These are phyloP conservation scores for Choanephora cucurbitarum DNA, from an alignment of 371 early-diverging fungal species.

Conservation along the genomic window DNA sequence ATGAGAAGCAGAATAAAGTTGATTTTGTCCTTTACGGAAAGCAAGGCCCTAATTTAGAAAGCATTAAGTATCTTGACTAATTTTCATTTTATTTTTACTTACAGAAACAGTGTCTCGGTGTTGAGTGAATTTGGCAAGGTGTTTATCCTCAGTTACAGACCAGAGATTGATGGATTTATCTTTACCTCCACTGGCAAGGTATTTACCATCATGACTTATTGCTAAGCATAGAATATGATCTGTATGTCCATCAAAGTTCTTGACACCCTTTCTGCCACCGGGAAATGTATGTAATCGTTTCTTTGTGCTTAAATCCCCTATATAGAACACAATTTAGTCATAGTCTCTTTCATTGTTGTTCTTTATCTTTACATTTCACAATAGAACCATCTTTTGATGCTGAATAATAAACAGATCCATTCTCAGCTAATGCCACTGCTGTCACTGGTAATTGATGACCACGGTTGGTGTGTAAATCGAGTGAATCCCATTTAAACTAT, in stretches of 20 bases:
- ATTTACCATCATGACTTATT: conserved; percentile 80
- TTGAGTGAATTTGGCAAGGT: conserved; percentile 77
- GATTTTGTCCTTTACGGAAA: conserved; percentile 83
- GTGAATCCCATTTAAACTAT: conserved; percentile 32
- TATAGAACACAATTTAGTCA: neutral
- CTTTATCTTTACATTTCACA: conserved; percentile 72
- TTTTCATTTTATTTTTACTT: conserved; percentile 11
- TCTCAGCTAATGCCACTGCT: conserved; percentile 71
- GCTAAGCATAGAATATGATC: conserved; percentile 83
- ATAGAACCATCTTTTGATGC: conserved; percentile 90
- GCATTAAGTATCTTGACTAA: neutral
- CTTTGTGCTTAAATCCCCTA: conserved; percentile 64
- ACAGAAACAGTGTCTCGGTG: conserved; percentile 91
- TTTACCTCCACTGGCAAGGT: conserved; percentile 80
- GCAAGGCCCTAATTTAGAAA: conserved; percentile 64
- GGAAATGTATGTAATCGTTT: conserved; percentile 63
- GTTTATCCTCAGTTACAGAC: conserved; percentile 75
- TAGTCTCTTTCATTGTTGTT: neutral
- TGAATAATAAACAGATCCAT: conserved; percentile 74
- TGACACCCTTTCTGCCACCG: conserved; percentile 78
- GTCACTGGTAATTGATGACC: conserved; percentile 83
- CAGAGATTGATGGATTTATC: conserved; percentile 93
- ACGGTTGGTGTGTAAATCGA: conserved; percentile 41
- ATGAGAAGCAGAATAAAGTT: conserved; percentile 87
- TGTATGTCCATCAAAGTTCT: conserved; percentile 78